A percentile compares a stretch with the other conserved stretches of the same genome.
Evolutionary conservation across 176 grass and related monocot genomes (phyloP).

Genomic region (Oryza nivara): DNA sequence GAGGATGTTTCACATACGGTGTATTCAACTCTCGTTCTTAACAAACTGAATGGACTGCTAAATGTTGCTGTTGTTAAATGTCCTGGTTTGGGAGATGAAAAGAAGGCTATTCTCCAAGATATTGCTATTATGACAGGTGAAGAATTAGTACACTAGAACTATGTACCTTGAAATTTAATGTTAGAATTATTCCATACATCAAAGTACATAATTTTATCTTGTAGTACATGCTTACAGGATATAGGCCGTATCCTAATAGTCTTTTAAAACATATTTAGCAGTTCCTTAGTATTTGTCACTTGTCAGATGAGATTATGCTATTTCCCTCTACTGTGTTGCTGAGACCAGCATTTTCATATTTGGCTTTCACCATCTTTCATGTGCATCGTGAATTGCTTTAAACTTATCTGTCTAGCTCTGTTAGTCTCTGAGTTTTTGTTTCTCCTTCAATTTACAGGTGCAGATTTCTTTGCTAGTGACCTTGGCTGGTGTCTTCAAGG

Average conservation of each 20-base stretch:
- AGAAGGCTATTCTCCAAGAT: constrained; percentile 94
- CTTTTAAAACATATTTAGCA: constrained; percentile 4
- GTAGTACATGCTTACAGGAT: background rate
- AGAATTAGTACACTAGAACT: constrained; percentile 9
- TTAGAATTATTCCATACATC: constrained; percentile 4
- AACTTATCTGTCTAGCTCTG: background rate
- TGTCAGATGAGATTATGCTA: background rate
- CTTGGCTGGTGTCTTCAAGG: constrained; percentile 67
- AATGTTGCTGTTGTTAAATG: constrained; percentile 88
- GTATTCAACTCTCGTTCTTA: constrained; percentile 76
- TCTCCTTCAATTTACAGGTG: constrained; percentile 63
- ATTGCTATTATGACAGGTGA: constrained; percentile 97
- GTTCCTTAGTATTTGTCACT: background rate
- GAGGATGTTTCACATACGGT: constrained; percentile 79
- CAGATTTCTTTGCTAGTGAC: constrained; percentile 94
- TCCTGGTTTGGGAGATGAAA: constrained; percentile 81
- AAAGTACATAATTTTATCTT: background rate
- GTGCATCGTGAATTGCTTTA: background rate
- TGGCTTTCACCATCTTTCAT: background rate
- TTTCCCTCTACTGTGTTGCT: background rate
- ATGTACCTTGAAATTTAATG: background rate
- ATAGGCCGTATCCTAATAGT: background rate
- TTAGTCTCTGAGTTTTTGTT: constrained; percentile 24
- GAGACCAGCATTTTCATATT: constrained; percentile 2
- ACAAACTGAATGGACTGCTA: constrained; percentile 83